phyloP scores from a whole-genome alignment of 2,329 filamentous ascomycete species.

The Monosporascus sp. region DNA sequence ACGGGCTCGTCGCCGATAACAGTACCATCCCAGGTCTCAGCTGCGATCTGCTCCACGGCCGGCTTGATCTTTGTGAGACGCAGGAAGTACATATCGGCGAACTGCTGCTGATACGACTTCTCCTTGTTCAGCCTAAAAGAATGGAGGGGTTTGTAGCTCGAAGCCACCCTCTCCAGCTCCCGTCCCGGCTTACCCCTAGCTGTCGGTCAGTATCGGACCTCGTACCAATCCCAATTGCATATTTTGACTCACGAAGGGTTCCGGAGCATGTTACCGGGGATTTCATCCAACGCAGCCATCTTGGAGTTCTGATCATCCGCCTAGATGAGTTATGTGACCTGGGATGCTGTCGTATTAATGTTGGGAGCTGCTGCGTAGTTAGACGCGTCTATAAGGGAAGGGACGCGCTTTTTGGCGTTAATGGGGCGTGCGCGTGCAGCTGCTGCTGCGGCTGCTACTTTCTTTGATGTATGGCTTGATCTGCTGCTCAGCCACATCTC shows the following conservation, averaged over 20 bases:
- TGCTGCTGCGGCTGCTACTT: background rate
- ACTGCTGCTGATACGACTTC: constrained; percentile 87
- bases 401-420: constrained; percentile 32
- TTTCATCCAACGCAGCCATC: constrained; percentile 42
- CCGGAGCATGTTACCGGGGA: constrained; percentile 39
- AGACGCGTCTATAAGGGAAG: constrained; percentile 11
- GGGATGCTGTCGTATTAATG: background rate
- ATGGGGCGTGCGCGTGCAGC: constrained; percentile 21
- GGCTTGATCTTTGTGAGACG: constrained; percentile 85
- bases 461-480: background rate
- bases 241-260: constrained; percentile 41
- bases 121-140: constrained; percentile 68
- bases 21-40: constrained; percentile 71
- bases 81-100: constrained; percentile 95
- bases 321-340: background rate
- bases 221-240: background rate
- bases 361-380: constrained; percentile 10
- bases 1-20: constrained; percentile 73
- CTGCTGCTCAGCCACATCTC: background rate
- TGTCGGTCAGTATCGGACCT: constrained; percentile 14
- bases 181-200: constrained; percentile 31
- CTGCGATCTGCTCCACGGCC: constrained; percentile 68
- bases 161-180: constrained; percentile 46
- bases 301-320: constrained; percentile 3
- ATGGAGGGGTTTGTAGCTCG: constrained; percentile 66